Base-by-base conservation (phyloP, 75 land plant species). In the Pinus taeda region DNA sequence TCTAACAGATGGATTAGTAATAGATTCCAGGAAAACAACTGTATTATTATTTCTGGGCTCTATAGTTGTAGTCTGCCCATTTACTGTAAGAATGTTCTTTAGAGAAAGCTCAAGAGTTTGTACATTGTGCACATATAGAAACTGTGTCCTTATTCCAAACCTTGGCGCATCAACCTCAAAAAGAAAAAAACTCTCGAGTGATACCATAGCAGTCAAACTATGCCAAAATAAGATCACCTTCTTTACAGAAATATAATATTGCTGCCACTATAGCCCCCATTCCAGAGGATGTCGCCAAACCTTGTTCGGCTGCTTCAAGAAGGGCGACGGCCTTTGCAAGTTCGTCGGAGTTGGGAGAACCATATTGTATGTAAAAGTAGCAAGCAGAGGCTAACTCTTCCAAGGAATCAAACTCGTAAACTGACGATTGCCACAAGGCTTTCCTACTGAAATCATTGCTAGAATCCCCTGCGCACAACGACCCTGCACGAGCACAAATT, bases 251-350 rank as follows among this genome's bases (percentile, higher is more conserved):
- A 24, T 74, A 78, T 33, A 81, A 74, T 15, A 79, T 11, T 80
- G 75, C 81, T 39, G 81, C 73, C 15, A 81, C 60, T 18, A 81
- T 58, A 66, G 83, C 83, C 33, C 81, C 83, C 83, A 78, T 81
- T 8, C 83, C 81, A 49, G 83, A 69, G 18, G 82, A 58, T 11
- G 75, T 69, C 22, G 81, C 81, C 56, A 81, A 37, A 12, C 83
- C 83, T 81, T n/a, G n/a, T n/a, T n/a, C n/a, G n/a, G n/a, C n/a
- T n/a, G n/a, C n/a, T n/a, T n/a, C n/a, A n/a, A n/a, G n/a, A n/a
- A n/a, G n/a, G n/a, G n/a, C n/a, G n/a, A n/a, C n/a, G n/a, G n/a
- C n/a, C n/a, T n/a, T n/a, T n/a, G n/a, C n/a, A n/a, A n/a, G n/a
- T n/a, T n/a, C n/a, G n/a, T n/a, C n/a, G n/a, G n/a, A n/a, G n/a